These are phyloP conservation scores for Lonicera japonica DNA, from an alignment of 129 eudicot genomes.

Conservation along the genomic window DNA sequence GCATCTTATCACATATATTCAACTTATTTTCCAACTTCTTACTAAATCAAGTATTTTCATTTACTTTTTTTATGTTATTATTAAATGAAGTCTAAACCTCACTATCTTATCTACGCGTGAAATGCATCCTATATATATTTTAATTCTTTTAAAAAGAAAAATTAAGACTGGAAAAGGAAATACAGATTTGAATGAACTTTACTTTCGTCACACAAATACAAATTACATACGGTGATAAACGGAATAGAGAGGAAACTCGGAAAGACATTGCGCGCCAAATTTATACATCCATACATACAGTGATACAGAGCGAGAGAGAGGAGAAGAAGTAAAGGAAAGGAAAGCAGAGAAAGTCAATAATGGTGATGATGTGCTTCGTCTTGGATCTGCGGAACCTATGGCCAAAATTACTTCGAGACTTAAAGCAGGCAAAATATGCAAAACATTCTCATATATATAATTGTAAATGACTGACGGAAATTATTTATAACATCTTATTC, in stretches of 20 bases:
- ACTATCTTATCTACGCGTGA: no score
- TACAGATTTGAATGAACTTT: no score
- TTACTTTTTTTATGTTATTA: no score
- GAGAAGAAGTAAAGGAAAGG: not conserved
- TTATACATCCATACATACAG: not conserved
- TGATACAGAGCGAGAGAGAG: not conserved
- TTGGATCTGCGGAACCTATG: conserved; percentile 72
- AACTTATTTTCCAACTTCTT: no score
- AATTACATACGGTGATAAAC: no score
- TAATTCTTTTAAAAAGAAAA: no score
- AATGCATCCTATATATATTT: no score
- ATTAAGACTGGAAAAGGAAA: no score
- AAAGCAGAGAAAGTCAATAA: conserved; percentile 15
- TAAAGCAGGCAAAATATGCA: conserved; percentile 54
- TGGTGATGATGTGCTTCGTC: conserved; percentile 78
- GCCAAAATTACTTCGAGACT: conserved; percentile 62
- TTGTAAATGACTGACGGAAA: not conserved
- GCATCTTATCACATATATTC: no score
- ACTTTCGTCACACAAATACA: no score
- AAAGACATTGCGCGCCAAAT: conserved; percentile 11
- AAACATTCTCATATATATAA: not conserved
- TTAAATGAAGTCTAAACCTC: no score
- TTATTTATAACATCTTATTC: not conserved
- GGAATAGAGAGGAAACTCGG: not conserved
- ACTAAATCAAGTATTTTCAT: no score